Percentiles rank a stretch among this genome's conserved stretches.
phyloP scores from a whole-genome alignment of 1,284 basidiomycete genomes.

The Rhodotorula sp. region DNA sequence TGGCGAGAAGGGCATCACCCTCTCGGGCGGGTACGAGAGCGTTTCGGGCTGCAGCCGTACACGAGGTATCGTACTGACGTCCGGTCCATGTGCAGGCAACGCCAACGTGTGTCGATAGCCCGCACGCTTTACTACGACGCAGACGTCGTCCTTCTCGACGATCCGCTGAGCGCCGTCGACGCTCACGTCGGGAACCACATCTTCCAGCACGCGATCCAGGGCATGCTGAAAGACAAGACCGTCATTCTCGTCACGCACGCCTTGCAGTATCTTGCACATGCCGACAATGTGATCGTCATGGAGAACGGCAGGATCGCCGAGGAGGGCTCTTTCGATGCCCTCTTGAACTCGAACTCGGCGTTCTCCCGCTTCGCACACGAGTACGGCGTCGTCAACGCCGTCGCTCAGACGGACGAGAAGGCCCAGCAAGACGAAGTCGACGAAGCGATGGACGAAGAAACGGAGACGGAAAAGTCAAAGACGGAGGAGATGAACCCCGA shows the following conservation, averaged over 20 bases:
- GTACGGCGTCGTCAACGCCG: conserved; percentile 53
- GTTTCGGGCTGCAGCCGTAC: conserved; percentile 46
- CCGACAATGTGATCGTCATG: conserved; percentile 54
- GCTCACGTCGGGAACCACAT: conserved; percentile 68
- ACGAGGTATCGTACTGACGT: conserved; percentile 53
- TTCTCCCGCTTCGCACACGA: conserved; percentile 70
- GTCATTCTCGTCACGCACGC: conserved; percentile 58
- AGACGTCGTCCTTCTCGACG: conserved; percentile 69
- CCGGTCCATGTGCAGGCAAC: conserved; percentile 53
- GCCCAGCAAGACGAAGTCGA: not conserved
- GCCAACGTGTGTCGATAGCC: conserved; percentile 64
- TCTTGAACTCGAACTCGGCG: conserved; percentile 57
- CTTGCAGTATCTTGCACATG: conserved; percentile 48
- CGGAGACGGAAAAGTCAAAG: conserved; percentile 46
- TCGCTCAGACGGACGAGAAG: no score
- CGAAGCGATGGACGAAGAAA: not conserved
- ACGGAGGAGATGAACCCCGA: conserved; percentile 49
- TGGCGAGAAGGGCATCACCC: conserved; percentile 58
- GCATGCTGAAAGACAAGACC: conserved; percentile 67
- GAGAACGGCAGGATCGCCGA: conserved; percentile 72
- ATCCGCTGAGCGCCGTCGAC: conserved; percentile 58
- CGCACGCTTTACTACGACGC: conserved; percentile 70
- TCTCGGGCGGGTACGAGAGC: conserved; percentile 54
- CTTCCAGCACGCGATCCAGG: conserved; percentile 78
- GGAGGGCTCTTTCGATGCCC: conserved; percentile 35